Base-by-base conservation (phyloP, 1,284 basidiomycete genomes). In the Ceratobasidium sp. region DNA sequence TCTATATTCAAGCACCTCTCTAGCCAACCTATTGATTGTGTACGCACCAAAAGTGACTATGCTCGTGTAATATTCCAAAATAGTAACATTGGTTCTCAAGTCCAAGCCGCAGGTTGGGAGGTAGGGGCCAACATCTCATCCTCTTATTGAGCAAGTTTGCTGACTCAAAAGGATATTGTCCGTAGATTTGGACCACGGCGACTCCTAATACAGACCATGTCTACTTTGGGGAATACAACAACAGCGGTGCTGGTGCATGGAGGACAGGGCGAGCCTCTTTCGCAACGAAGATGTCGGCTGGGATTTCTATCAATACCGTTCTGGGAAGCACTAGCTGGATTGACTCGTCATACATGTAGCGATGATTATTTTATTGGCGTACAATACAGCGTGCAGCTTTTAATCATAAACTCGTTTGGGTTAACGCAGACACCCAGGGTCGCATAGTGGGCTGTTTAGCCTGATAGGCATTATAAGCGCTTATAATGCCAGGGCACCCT, bases 1-100 rank as follows among this genome's bases (percentile, higher is more conserved):
- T 21, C 13, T 14, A 23, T 23, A 13, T 19, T 47, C 14, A 14
- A 1, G n/a, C 9, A 1, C 30, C n/a, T 16, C 9, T 9, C 21
- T 27, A 19, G 23, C 8, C 16, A n/a, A 41, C 1, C 5, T 14
- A 30, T 21, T 3, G 8, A 36, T 64, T 36, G n/a, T 41, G 7
- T 14, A 8, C 21, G 23, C 50, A 9, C 6, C 29, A 41, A 11
- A 4, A n/a, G 59, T 2, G 67, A 70, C 58, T 72, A 71, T 58
- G 72, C 71, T 5, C 68, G 72, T 25, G 71, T 73, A 13, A 57
- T 73, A 3, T 69, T 72, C 52, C 72, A 73, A 59, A 64, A 70
- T 2, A 23, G 33, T 16, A 47, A 14, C 33, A 41, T 68, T 23
- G 69, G 52, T 8, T 36, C 52, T 36, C 52, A 72, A 23, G 54